These are phyloP conservation scores for Creolimax fragrantissima DNA, from an alignment of 78 protist genomes.

Conservation along the genomic window DNA sequence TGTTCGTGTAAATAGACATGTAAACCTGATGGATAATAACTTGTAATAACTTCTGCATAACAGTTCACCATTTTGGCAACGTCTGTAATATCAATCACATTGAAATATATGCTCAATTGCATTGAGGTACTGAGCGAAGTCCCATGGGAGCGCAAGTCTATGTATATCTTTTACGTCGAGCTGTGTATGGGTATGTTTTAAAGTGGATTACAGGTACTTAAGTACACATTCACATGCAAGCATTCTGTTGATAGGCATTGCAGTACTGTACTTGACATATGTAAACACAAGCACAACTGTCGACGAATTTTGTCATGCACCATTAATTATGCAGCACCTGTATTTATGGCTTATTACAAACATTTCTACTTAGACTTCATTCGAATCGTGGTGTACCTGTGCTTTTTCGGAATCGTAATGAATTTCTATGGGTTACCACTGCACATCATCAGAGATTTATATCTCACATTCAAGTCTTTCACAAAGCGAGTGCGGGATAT, in stretches of 20 bases:
- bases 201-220: background rate
- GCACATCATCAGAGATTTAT: slow-evolving; percentile 76
- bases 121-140: slow-evolving; percentile 48
- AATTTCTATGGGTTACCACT: slow-evolving; percentile 66
- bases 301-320: too few relatives aligned
- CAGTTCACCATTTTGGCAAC: background rate
- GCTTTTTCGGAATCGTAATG: slow-evolving; percentile 48
- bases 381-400: slow-evolving; percentile 18
- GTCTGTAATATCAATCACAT: background rate
- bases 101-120: slow-evolving; percentile 21
- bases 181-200: slow-evolving; percentile 30
- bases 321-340: too few relatives aligned
- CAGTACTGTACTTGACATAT: too few relatives aligned
- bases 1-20: too few relatives aligned
- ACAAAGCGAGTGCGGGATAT: slow-evolving; percentile 11
- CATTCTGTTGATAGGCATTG: too few relatives aligned
- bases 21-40: too few relatives aligned
- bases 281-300: too few relatives aligned
- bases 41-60: too few relatives aligned
- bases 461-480: slow-evolving; percentile 38
- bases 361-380: background rate
- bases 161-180: slow-evolving; percentile 59
- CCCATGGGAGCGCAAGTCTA: slow-evolving; percentile 70
- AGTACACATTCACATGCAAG: background rate
- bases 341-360: too few relatives aligned